These are phyloP conservation scores for Tolypocladium nubicola DNA, from an alignment of 2,329 filamentous ascomycete species.

Conservation along the genomic window DNA sequence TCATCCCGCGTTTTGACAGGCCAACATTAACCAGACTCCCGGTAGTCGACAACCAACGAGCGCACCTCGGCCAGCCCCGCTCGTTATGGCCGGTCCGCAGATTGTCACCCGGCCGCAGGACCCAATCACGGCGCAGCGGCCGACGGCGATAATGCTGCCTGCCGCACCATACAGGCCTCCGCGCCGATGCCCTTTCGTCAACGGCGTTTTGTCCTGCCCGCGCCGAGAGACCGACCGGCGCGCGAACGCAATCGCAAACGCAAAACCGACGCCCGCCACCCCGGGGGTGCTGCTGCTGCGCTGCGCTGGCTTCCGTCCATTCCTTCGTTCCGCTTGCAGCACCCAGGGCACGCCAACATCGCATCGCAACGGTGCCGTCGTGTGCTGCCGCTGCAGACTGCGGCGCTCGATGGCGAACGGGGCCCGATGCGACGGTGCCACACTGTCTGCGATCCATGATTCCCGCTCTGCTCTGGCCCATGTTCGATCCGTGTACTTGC, in stretches of 20 bases:
- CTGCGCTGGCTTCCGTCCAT: not conserved
- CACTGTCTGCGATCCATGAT: not conserved
- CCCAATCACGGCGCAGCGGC: slow-evolving; percentile 1
- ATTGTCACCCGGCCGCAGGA: not conserved
- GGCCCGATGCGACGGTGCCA: not conserved
- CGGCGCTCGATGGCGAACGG: not conserved
- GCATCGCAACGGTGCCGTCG: not conserved
- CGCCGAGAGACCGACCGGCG: slow-evolving; percentile 2
- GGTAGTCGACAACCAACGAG: not conserved
- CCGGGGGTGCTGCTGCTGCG: not conserved
- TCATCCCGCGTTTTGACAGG: not conserved
- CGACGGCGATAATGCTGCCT: slow-evolving; percentile 1
- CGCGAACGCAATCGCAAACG: not conserved
- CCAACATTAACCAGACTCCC: not conserved
- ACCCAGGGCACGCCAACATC: not conserved
- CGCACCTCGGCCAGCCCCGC: not conserved
- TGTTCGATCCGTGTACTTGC: not conserved
- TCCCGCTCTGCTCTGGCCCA: not conserved
- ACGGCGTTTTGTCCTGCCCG: slow-evolving; percentile 4
- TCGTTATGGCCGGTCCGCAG: not conserved
- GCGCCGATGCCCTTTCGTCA: not conserved
- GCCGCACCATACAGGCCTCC: not conserved
- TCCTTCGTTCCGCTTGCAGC: not conserved
- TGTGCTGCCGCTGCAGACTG: not conserved
- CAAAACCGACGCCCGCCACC: not conserved